These are phyloP conservation scores for Hypoxylon sp. DNA, from an alignment of 2,329 filamentous ascomycete genomes.

Conservation along the genomic window DNA sequence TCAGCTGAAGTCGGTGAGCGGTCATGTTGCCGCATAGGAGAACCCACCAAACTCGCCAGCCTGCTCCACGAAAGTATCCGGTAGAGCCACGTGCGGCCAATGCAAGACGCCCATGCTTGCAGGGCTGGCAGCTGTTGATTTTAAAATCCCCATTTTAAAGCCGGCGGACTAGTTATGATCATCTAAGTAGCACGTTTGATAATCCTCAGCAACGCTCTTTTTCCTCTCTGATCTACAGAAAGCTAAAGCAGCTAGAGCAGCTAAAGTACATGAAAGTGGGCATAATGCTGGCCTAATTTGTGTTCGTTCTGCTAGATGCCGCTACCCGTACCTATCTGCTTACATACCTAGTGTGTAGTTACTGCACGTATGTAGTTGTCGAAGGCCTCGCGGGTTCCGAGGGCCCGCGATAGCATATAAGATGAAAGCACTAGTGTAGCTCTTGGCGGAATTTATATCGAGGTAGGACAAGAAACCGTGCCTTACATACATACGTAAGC, in stretches of 20 bases:
- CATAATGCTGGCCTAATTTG: neutral
- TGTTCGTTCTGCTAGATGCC: neutral
- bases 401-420: neutral
- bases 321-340: neutral
- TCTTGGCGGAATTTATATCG: neutral
- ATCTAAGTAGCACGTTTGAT: conserved; percentile 37
- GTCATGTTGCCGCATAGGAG: neutral
- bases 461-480: neutral
- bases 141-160: conserved; percentile 15
- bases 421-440: neutral
- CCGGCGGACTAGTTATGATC: conserved; percentile 33
- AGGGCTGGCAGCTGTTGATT: conserved; percentile 12
- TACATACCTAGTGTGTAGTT: too few species aligned
- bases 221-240: conserved; percentile 25
- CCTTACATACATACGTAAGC: neutral
- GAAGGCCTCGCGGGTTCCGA: neutral
- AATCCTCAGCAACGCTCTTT: conserved; percentile 30
- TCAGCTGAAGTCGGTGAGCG: conserved; percentile 28
- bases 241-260: conserved; percentile 8
- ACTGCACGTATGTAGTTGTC: too few species aligned
- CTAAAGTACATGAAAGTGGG: conserved; percentile 17
- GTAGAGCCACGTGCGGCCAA: conserved; percentile 30
- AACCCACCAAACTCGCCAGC: conserved; percentile 6
- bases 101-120: conserved; percentile 24
- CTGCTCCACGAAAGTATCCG: conserved; percentile 8